phyloP scores from a whole-genome alignment of 2,329 filamentous ascomycete genomes.

The Claviceps pazoutovae region DNA sequence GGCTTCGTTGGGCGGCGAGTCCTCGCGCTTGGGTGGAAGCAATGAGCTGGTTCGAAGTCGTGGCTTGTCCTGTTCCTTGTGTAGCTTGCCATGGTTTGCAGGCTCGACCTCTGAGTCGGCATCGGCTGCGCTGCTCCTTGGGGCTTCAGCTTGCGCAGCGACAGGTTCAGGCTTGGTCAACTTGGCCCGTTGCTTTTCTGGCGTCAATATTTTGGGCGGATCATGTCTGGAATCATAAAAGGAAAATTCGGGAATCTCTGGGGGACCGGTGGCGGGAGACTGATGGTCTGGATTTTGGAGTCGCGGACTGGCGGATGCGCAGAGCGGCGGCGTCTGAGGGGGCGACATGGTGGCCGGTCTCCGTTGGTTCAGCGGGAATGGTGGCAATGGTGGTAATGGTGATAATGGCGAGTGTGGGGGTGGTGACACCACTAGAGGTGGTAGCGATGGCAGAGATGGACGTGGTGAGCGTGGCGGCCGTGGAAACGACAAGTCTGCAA shows the following conservation, averaged over 20 bases:
- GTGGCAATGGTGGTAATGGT: neutral
- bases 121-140: constrained; percentile 1
- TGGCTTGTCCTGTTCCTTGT: constrained; percentile 14
- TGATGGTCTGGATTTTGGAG: neutral
- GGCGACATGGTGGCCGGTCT: constrained; percentile 10
- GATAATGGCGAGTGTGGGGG: neutral
- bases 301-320: neutral
- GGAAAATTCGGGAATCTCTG: constrained; percentile 11
- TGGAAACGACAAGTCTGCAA: constrained; percentile 13
- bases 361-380: constrained; percentile 10
- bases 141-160: neutral
- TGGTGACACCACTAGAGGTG: neutral
- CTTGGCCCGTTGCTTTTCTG: constrained; percentile 12
- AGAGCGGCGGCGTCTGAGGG: constrained; percentile 11
- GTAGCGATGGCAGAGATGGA: neutral
- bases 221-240: constrained; percentile 8
- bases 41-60: constrained; percentile 21
- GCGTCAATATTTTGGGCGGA: constrained; percentile 17
- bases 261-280: constrained; percentile 5
- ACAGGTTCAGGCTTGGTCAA: constrained; percentile 12
- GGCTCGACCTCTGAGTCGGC: constrained; percentile 6
- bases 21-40: constrained; percentile 13
- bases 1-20: constrained; percentile 7
- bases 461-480: constrained; percentile 7
- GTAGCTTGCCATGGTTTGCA: constrained; percentile 16